Conservation (phyloP, 441 rosid species). For the Biscutella auriculata region DNA sequence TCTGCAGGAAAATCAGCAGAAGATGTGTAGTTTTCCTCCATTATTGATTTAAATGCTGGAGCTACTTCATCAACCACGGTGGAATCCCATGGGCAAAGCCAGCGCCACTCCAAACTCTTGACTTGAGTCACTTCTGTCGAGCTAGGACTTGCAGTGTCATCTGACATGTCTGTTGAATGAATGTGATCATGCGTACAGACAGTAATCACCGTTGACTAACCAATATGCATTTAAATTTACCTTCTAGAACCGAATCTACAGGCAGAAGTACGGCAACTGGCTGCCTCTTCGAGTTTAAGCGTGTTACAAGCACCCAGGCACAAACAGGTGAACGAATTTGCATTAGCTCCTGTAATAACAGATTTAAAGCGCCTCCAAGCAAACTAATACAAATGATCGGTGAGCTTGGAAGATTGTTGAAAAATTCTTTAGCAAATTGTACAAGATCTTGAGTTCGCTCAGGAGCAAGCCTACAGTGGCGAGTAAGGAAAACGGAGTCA, state of each 20-base stretch:
- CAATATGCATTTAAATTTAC: conserved; percentile 31
- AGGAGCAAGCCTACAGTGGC: conserved; percentile 65
- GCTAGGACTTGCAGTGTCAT: conserved; percentile 28
- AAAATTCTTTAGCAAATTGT: conserved; percentile 48
- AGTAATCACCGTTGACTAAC: background rate
- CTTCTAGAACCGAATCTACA: conserved; percentile 55
- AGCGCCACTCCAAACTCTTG: conserved; percentile 31
- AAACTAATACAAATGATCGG: conserved; percentile 65
- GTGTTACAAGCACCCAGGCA: conserved; percentile 78
- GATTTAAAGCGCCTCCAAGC: conserved; percentile 45
- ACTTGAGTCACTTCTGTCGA: conserved; percentile 22
- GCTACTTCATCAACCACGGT: conserved; percentile 61
- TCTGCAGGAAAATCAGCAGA: conserved; percentile 35
- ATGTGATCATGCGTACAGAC: conserved; percentile 11
- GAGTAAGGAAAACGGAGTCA: background rate
- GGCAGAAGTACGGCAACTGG: conserved; percentile 79
- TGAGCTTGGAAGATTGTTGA: conserved; percentile 48
- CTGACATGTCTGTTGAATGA: conserved; percentile 30
- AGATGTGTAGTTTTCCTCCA: conserved; percentile 64
- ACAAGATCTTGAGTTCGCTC: conserved; percentile 55
- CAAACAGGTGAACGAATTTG: conserved; percentile 36
- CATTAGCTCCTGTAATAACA: conserved; percentile 47
- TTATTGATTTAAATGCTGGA: conserved; percentile 64
- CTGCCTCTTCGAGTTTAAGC: conserved; percentile 44
- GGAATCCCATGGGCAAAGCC: conserved; percentile 90